Conservation (phyloP, 345 rosid species). For the Leavenworthia alabamica region DNA sequence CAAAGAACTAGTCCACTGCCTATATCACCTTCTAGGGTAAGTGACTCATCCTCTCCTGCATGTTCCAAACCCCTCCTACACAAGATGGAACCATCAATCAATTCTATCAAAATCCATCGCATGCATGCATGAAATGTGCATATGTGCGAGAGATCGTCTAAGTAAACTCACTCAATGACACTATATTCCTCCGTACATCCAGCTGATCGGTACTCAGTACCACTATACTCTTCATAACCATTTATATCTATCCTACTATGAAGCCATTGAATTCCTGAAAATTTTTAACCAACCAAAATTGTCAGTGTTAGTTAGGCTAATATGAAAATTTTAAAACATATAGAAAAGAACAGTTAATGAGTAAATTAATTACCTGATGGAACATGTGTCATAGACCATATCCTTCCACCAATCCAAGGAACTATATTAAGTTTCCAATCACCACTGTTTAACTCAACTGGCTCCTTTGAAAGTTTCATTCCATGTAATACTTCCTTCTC, state of each 20-base stretch:
- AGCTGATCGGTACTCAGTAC: constrained; percentile 77
- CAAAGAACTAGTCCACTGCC: constrained; percentile 70
- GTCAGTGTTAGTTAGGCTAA: no score
- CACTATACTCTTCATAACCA: constrained; percentile 89
- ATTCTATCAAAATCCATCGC: neutral
- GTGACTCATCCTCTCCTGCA: constrained; percentile 69
- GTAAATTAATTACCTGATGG: constrained; percentile 62
- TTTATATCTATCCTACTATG: constrained; percentile 66
- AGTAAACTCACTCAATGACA: constrained; percentile 55
- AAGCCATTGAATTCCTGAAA: constrained; percentile 80
- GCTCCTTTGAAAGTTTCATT: constrained; percentile 50
- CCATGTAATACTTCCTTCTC: constrained; percentile 48
- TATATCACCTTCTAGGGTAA: constrained; percentile 59
- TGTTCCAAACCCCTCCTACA: constrained; percentile 70
- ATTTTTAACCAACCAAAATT: neutral
- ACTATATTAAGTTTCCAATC: constrained; percentile 68
- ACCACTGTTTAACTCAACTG: constrained; percentile 60
- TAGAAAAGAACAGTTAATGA: neutral
- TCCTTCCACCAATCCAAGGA: constrained; percentile 94
- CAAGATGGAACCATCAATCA: constrained; percentile 17
- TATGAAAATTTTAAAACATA: no score
- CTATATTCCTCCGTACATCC: constrained; percentile 79
- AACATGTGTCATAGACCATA: constrained; percentile 79
- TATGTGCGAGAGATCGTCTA: neutral
- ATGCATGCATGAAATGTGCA: no score